Conservation (phyloP, 192 early-diverging fungal species). For the Cladochytrium replicatum region DNA sequence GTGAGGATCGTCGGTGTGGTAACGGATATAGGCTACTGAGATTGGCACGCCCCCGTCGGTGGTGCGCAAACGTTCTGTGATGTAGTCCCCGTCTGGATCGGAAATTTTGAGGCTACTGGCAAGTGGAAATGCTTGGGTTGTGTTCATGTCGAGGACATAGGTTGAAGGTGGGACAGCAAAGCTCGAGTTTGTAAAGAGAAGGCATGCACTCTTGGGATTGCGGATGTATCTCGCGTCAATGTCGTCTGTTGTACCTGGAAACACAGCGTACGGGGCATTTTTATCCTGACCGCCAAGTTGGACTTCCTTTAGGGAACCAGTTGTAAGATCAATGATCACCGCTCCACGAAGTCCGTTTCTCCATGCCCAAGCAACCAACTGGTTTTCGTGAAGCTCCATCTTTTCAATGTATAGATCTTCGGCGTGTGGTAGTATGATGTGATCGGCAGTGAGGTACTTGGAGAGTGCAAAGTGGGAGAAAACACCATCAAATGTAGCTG, state of each 20-base stretch:
- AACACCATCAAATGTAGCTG: conserved; percentile 2
- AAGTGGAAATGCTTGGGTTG: neutral
- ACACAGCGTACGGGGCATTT: conserved; percentile 7
- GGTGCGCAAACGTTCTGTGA: conserved; percentile 1
- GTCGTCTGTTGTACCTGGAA: conserved; percentile 18
- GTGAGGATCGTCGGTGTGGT: neutral
- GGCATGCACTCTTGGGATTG: conserved; percentile 2
- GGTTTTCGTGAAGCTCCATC: conserved; percentile 13
- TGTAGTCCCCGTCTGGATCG: neutral
- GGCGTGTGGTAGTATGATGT: neutral
- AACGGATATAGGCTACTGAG: conserved; percentile 16
- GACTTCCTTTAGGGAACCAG: neutral
- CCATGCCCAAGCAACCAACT: conserved; percentile 21
- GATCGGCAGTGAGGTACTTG: neutral
- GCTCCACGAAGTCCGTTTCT: conserved; percentile 10
- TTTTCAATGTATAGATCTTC: conserved; percentile 15
- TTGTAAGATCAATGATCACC: conserved; percentile 2
- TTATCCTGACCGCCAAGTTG: neutral
- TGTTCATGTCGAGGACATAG: conserved; percentile 3
- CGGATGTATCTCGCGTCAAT: conserved; percentile 17
- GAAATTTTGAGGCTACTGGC: neutral
- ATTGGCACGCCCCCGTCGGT: conserved; percentile 8
- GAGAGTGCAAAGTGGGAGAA: neutral
- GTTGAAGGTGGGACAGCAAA: conserved; percentile 6
- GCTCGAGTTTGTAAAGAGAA: conserved; percentile 22